Evolutionary conservation across 768 basidiomycete species (phyloP), one percentile per base, ranked within the genome.

Genomic region (Rhodotorula babjevae): DNA sequence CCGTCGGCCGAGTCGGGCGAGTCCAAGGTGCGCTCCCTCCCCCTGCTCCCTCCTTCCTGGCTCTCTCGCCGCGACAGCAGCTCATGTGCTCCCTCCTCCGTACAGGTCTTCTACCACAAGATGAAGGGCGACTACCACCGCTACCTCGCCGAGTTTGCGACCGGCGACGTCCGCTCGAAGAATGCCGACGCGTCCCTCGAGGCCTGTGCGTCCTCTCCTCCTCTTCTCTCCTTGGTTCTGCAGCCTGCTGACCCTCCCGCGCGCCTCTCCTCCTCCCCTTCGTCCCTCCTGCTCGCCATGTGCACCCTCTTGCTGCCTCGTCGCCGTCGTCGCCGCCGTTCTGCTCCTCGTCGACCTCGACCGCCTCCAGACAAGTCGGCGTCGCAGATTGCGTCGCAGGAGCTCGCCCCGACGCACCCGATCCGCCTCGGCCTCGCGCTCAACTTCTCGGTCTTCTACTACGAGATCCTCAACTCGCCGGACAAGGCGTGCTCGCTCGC

Each of bases 51-150:
- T 56, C 73, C 71, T 16, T 61, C 59, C 60, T 18, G 2, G 33
- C 58, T 61, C 25, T 33, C 12, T 5, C 44, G 18, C 14, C 44
- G 18, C 42, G 42, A 42, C 57, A 36, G n/a, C 11, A 5, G 58
- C 27, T 14, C 33, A 7, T 12, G 10, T 9, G 8, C 36, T 5
- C 4, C 25, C 47, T 68, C 67, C 44, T 18, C 2, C 18, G 12
- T 3, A 46, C 44, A 46, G 44, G 74, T 79, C 64, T 52, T 72
- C 40, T 66, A 7, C 65, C 60, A 66, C 68, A 57, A 67, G 79
- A 96, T 93, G 93, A 95, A 92, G 93, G 93, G 93, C 82, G 93
- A 97, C 83, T 95, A 97, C 84, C 93, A 96, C 87, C 92, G 93
- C 79, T 97, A 96, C 84, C 90, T 95, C 78, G 95, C 94, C 79